Percentiles rank a stretch among this genome's conserved stretches.
Evolutionary conservation across 2,329 filamentous ascomycete genomes (phyloP).

Genomic region (Aspergillus alliaceus): DNA sequence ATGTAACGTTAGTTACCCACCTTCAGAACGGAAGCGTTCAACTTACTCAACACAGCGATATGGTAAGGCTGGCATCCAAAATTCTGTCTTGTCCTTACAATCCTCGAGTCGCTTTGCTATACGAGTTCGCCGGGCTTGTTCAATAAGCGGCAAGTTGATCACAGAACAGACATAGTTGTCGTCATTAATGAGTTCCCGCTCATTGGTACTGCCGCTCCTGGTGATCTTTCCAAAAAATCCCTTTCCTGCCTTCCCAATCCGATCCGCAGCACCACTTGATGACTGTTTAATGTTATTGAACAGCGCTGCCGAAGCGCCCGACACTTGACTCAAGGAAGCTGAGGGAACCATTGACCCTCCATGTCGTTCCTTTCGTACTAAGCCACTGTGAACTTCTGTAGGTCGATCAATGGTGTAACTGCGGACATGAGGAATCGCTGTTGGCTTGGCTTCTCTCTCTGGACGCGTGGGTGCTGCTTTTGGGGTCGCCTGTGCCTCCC

Average conservation of each 20-base stretch:
- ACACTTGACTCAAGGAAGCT: constrained; percentile 48
- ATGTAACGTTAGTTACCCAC: constrained; percentile 18
- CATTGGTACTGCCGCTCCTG: constrained; percentile 67
- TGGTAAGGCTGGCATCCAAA: constrained; percentile 96
- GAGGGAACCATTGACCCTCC: constrained; percentile 43
- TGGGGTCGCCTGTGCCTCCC: constrained; percentile 46
- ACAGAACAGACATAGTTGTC: constrained; percentile 83
- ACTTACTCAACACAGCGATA: constrained; percentile 88
- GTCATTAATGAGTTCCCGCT: constrained; percentile 69
- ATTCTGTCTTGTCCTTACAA: constrained; percentile 93
- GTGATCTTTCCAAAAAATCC: constrained; percentile 77
- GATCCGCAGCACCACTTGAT: constrained; percentile 71
- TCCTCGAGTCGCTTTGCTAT: constrained; percentile 87
- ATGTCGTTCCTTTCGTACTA: constrained; percentile 35
- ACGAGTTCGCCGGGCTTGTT: constrained; percentile 85
- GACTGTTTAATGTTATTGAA: constrained; percentile 73
- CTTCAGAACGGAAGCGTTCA: neutral
- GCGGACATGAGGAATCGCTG: constrained; percentile 63
- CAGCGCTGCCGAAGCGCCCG: constrained; percentile 61
- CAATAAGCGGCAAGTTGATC: constrained; percentile 80
- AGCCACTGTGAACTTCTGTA: constrained; percentile 25
- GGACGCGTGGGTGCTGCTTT: constrained; percentile 66
- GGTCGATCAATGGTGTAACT: constrained; percentile 73
- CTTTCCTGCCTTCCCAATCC: constrained; percentile 71
- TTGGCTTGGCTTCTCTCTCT: constrained; percentile 67